These are phyloP conservation scores for Petunia axillaris DNA, from an alignment of 257 asterid species.

Conservation along the genomic window DNA sequence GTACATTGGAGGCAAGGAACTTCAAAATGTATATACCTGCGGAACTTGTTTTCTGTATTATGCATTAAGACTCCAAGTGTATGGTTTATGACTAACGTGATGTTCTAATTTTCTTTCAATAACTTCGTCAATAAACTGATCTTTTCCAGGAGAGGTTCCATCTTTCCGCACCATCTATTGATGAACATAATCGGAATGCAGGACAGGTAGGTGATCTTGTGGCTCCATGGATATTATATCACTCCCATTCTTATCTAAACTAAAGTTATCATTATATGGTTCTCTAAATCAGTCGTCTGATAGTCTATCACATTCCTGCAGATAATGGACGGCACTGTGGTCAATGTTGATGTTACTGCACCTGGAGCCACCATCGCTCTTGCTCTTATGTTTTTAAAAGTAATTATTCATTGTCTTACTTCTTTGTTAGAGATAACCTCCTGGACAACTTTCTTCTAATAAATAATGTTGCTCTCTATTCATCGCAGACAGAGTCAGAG, in stretches of 20 bases:
- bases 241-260: conserved; percentile 1
- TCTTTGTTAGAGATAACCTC: conserved; percentile 1
- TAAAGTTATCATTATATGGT: not conserved
- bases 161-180: conserved; percentile 48
- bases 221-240: not conserved
- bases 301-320: conserved; percentile 38
- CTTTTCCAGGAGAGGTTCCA: conserved; percentile 61
- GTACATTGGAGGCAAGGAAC: conserved; percentile 79
- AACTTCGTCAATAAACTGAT: conserved; percentile 16
- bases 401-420: conserved; percentile 33
- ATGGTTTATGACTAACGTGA: conserved; percentile 22
- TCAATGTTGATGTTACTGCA: conserved; percentile 92
- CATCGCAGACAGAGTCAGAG: conserved; percentile 82
- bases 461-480: conserved; percentile 18
- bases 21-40: conserved; percentile 53
- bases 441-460: conserved; percentile 28
- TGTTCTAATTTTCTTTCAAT: conserved; percentile 37
- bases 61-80: not conserved
- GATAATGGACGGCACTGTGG: conserved; percentile 66
- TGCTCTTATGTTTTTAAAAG: conserved; percentile 88
- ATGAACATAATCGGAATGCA: conserved; percentile 68
- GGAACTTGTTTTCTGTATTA: conserved; percentile 27
- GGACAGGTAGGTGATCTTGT: conserved; percentile 65
- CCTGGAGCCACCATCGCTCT: conserved; percentile 95
- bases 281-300: conserved; percentile 30